Conservation (phyloP, 1,284 basidiomycete species). For the Marasmius oreades region DNA sequence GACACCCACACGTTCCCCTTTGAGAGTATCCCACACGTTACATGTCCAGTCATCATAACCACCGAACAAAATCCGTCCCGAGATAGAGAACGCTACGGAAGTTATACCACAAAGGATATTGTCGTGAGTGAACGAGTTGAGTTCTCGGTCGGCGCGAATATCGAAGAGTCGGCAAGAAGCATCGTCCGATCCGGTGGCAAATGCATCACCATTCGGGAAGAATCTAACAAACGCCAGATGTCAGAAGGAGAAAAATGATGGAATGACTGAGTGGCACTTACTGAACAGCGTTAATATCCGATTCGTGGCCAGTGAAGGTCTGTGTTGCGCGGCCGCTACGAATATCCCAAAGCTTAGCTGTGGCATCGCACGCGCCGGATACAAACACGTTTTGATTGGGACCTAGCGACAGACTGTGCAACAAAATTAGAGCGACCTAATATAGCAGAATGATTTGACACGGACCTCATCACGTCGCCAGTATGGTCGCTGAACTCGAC, state of each 20-base stretch:
- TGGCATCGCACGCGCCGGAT: constrained; percentile 97
- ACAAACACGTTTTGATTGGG: constrained; percentile 96
- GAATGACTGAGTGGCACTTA: constrained; percentile 41
- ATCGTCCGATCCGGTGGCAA: constrained; percentile 98
- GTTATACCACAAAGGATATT: constrained; percentile 99
- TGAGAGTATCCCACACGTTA: constrained; percentile 99
- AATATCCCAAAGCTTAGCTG: constrained; percentile 98
- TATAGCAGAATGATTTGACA: constrained; percentile 10
- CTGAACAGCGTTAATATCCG: constrained; percentile 99
- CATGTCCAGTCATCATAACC: constrained; percentile 99
- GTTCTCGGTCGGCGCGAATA: constrained; percentile 93
- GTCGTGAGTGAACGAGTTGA: constrained; percentile 96
- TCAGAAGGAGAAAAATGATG: constrained; percentile 15
- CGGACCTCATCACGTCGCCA: constrained; percentile 97
- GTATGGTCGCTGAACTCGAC: constrained; percentile 99
- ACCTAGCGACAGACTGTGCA: constrained; percentile 83
- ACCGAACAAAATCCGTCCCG: constrained; percentile 95
- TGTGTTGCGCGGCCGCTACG: constrained; percentile 95
- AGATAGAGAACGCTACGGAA: constrained; percentile 96
- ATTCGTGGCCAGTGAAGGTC: constrained; percentile 98
- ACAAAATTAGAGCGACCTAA: constrained; percentile 14
- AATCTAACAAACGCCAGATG: constrained; percentile 54
- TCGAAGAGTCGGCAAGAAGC: constrained; percentile 98
- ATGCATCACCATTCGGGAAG: constrained; percentile 99
- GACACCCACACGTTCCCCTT: constrained; percentile 96